Conservation (phyloP, 805 yeast genomes). For the Wickerhamomyces bisporus region DNA sequence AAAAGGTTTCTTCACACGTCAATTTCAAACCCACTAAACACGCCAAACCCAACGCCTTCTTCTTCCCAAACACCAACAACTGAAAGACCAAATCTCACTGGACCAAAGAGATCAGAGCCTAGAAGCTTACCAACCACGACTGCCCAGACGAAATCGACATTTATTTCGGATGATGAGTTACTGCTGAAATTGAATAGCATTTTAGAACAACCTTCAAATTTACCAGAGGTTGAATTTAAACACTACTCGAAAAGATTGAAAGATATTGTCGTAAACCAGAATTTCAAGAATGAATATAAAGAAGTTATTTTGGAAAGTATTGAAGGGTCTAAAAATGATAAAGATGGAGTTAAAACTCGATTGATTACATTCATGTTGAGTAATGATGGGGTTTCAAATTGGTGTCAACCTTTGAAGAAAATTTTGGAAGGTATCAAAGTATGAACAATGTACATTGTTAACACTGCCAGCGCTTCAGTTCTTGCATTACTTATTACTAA, state of each 20-base stretch:
- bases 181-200: conserved; percentile 21
- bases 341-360: conserved; percentile 29
- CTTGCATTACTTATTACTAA: no score
- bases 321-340: conserved; percentile 8
- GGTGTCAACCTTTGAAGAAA: conserved; percentile 68
- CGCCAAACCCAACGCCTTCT: neutral
- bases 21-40: neutral
- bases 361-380: conserved; percentile 50
- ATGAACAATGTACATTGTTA: no score
- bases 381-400: conserved; percentile 50
- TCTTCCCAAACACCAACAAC: neutral
- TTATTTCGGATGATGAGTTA: conserved; percentile 15
- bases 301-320: conserved; percentile 23
- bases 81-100: no score
- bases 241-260: conserved; percentile 40
- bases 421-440: conserved; percentile 34
- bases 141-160: neutral
- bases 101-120: neutral
- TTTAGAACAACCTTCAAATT: conserved; percentile 22
- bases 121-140: no score
- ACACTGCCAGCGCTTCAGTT: no score
- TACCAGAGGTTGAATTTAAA: conserved; percentile 37
- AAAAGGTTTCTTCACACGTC: conserved; percentile 4
- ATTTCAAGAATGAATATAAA: conserved; percentile 25
- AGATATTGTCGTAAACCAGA: conserved; percentile 20